These are phyloP conservation scores for Spironucleus salmonicida DNA, from an alignment of 208 protist species.

Conservation along the genomic window DNA sequence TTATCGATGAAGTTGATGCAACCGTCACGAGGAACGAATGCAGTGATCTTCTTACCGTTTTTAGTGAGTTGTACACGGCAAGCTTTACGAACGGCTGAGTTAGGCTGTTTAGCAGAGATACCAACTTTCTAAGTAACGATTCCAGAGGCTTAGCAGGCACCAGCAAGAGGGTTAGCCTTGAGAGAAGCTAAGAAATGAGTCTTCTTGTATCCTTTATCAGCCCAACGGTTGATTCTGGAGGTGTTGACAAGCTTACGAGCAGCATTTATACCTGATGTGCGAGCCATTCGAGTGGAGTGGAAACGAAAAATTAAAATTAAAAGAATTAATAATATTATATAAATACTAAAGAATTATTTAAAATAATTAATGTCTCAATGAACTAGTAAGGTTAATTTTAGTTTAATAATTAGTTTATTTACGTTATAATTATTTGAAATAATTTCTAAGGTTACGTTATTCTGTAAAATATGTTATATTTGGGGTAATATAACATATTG, in stretches of 20 bases:
- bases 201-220: constrained; percentile 92
- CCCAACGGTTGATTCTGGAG: constrained; percentile 77
- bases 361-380: too few species aligned
- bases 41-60: constrained; percentile 99
- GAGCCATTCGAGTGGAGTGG: too few species aligned
- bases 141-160: constrained; percentile 91
- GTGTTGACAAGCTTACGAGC: constrained; percentile 80
- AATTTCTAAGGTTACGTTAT: too few species aligned
- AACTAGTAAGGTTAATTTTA: too few species aligned
- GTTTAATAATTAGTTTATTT: too few species aligned
- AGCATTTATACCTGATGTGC: constrained; percentile 66
- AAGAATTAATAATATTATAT: too few species aligned
- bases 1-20: constrained; percentile 95
- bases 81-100: constrained; percentile 99
- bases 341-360: too few species aligned
- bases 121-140: constrained; percentile 97
- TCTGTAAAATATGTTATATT: too few species aligned
- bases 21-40: constrained; percentile 97
- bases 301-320: too few species aligned
- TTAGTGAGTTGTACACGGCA: constrained; percentile 99
- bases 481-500: too few species aligned
- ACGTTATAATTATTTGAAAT: too few species aligned
- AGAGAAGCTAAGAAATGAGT: constrained; percentile 69
- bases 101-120: constrained; percentile 98
- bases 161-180: constrained; percentile 89